phyloP scores from a whole-genome alignment of 2,329 filamentous ascomycete species.

The Biscogniauxia sp. region DNA sequence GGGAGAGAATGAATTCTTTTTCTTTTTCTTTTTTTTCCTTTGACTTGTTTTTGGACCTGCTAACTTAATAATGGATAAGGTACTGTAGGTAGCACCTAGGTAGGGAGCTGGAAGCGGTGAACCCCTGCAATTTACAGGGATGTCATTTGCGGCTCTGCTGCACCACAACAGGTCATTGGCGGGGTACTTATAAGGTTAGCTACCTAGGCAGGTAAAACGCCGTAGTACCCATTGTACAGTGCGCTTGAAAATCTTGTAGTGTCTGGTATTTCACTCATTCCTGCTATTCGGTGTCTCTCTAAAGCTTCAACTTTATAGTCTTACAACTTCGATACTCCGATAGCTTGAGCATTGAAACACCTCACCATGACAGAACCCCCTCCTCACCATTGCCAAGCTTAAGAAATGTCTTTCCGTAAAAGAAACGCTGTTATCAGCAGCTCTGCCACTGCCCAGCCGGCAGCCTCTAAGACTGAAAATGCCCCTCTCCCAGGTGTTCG shows the following conservation, averaged over 20 bases:
- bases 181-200: neutral
- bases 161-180: conserved; percentile 1
- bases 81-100: neutral
- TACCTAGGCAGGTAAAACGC: neutral
- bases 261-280: neutral
- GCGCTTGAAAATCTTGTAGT: neutral
- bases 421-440: conserved; percentile 52
- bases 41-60: too few species aligned
- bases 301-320: too few species aligned
- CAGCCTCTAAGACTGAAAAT: conserved; percentile 36
- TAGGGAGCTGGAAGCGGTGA: conserved; percentile 27
- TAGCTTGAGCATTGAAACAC: too few species aligned
- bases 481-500: conserved; percentile 55
- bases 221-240: neutral
- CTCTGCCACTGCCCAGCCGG: conserved; percentile 29
- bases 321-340: too few species aligned
- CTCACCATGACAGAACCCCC: too few species aligned
- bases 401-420: conserved; percentile 58
- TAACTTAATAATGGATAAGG: too few species aligned
- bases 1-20: too few species aligned
- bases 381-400: neutral
- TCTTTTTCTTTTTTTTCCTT: too few species aligned
- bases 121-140: conserved; percentile 20
- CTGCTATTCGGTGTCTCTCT: neutral
- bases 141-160: conserved; percentile 17